phyloP scores from a whole-genome alignment of 306 rosid genomes.

The Rosa chinensis region DNA sequence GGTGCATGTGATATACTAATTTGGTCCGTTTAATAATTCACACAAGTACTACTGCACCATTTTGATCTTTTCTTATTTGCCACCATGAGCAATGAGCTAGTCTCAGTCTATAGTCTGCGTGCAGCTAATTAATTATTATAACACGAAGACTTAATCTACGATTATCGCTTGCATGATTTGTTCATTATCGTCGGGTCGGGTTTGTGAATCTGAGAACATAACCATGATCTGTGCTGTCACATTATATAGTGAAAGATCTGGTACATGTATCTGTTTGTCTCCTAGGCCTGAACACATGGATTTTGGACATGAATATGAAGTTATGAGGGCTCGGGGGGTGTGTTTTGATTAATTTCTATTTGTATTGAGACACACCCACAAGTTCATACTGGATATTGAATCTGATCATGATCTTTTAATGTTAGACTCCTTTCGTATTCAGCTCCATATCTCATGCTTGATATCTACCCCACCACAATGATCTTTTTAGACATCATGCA shows the following conservation, averaged over 20 bases:
- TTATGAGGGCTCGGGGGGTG: too few relatives aligned
- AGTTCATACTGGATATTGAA: neutral
- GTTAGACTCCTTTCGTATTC: neutral
- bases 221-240: neutral
- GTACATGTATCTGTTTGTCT: neutral
- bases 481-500: neutral
- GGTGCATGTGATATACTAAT: neutral
- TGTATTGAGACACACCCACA: neutral
- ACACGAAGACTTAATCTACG: neutral
- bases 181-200: neutral
- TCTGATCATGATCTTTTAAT: neutral
- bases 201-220: neutral
- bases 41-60: neutral
- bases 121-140: neutral
- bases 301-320: neutral
- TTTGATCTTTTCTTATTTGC: neutral
- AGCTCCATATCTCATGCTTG: neutral
- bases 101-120: neutral
- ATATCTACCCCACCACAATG: neutral
- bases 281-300: neutral
- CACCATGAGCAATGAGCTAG: neutral
- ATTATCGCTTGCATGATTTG: neutral
- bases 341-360: neutral
- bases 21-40: constrained; percentile 1
- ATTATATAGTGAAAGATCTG: neutral